Base-by-base conservation (phyloP, 331 rosid species). In the Quercus phellos region DNA sequence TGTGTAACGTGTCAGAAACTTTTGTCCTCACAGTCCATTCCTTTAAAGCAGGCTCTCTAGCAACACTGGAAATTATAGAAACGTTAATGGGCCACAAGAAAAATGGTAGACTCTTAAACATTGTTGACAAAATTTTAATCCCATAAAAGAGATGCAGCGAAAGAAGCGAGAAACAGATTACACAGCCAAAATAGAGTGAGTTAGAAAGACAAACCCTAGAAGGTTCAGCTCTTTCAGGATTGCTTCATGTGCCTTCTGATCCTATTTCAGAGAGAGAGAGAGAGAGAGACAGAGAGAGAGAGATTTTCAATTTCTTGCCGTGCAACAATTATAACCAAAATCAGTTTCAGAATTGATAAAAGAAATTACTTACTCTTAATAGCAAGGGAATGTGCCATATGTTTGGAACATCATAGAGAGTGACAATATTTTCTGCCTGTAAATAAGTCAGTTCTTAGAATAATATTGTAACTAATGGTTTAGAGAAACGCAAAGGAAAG, bases 331-430 rank as follows among this genome's bases (percentile, higher is more conserved):
- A 78, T 67, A 71, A 55, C 74, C 4, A 35, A 74, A 35, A 74
- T 12, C 22, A 72, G 74, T 14, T 66, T 81, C 27, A 55, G 26
- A 61, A 51, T 68, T 14, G 51, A 70, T 69, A 11, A 21, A 3
- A 81, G 46, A 42, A 72, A 74, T 60, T 46, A 79, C 97, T 83
- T 86, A 92, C 97, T 85, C 88, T 89, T 81, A 92, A 75, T 64
- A 92, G 85, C 89, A 92, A 82, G 46, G 97, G 97, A 73, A 92
- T 60, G 76, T 88, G 94, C 97, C 97, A 92, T 53, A 92, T 92
- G 84, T 92, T 92, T 63, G 92, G 89, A 83, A 92, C 97, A 85
- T 92, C 97, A 69, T 88, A 85, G 17, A 92, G 92, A 26, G 91
- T 88, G 55, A 92, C 82, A 59, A 92, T 82, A 55, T 92, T 90